A percentile compares a stretch with the other conserved stretches of the same genome.
Evolutionary conservation across 495 filamentous ascomycete species (phyloP).

Genomic region (Hyaloscypha finlandica): DNA sequence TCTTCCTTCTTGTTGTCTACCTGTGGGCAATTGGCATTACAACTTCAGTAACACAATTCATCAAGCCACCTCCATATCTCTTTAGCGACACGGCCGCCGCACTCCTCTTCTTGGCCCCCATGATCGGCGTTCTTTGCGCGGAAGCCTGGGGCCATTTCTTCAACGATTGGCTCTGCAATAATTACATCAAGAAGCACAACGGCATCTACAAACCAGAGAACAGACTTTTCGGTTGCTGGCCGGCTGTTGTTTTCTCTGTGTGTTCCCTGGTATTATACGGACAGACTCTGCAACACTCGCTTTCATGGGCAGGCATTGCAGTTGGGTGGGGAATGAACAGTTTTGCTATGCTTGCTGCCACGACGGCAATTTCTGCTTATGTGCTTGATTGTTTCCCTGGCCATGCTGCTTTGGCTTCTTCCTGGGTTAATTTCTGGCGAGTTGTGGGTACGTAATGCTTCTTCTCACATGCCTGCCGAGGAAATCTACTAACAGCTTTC

Average conservation of each 20-base stretch:
- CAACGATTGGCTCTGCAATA: slow-evolving; percentile 23
- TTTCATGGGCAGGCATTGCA: slow-evolving; percentile 37
- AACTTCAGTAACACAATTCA: slow-evolving; percentile 37
- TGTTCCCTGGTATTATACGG: slow-evolving; percentile 34
- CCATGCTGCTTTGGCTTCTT: slow-evolving; percentile 37
- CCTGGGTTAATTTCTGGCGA: slow-evolving; percentile 39
- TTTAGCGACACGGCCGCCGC: slow-evolving; percentile 35
- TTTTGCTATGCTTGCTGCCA: slow-evolving; percentile 36
- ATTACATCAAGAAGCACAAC: slow-evolving; percentile 20
- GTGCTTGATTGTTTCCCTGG: slow-evolving; percentile 41
- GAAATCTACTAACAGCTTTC: slow-evolving; percentile 3
- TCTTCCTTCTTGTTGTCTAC: slow-evolving; percentile 2
- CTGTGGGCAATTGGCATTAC: slow-evolving; percentile 7
- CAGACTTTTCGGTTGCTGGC: slow-evolving; percentile 15
- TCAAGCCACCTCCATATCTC: slow-evolving; percentile 38
- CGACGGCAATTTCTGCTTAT: slow-evolving; percentile 41
- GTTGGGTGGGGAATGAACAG: slow-evolving; percentile 37
- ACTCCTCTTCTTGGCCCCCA: slow-evolving; percentile 40
- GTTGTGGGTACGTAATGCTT: slow-evolving; percentile 21
- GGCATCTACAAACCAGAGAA: slow-evolving; percentile 20
- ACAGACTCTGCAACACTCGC: slow-evolving; percentile 36
- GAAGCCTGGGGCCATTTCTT: slow-evolving; percentile 25
- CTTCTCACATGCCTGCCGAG: neutral
- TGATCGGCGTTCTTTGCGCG: slow-evolving; percentile 30
- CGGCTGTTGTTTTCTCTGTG: slow-evolving; percentile 2